Percentiles rank a stretch among this genome's conserved stretches.
Conservation (phyloP, 2,329 filamentous ascomycete genomes). For the Calycina herbarum region DNA sequence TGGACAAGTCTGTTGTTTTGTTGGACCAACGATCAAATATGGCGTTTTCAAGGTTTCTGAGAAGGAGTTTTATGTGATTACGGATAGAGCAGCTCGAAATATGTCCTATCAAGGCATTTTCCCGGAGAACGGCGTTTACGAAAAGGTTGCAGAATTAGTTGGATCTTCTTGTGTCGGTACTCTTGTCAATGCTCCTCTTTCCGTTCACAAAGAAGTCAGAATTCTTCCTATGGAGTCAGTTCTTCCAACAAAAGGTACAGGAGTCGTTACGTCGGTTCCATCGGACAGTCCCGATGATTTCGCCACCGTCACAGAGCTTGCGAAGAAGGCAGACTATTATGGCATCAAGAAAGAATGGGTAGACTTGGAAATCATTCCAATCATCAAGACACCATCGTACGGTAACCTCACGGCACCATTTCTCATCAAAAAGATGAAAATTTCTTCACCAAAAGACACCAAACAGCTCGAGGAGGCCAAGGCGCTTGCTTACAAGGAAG, state of each 20-base stretch:
- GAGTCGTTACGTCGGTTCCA: conserved; percentile 92
- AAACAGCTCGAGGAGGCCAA: conserved; percentile 92
- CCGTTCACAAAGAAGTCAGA: conserved; percentile 77
- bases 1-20: conserved; percentile 93
- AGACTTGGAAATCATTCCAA: conserved; percentile 81
- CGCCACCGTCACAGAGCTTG: conserved; percentile 81
- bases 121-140: conserved; percentile 71
- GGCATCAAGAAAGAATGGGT: conserved; percentile 97
- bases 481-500: conserved; percentile 94
- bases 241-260: conserved; percentile 89
- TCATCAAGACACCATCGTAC: conserved; percentile 86
- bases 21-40: conserved; percentile 86
- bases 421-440: conserved; percentile 91
- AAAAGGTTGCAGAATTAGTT: conserved; percentile 71
- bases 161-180: conserved; percentile 85
- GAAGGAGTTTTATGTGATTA: conserved; percentile 81
- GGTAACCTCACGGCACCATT: conserved; percentile 81
- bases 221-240: conserved; percentile 96
- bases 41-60: conserved; percentile 79
- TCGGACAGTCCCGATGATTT: conserved; percentile 96
- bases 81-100: conserved; percentile 81
- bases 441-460: conserved; percentile 91
- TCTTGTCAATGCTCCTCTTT: conserved; percentile 86
- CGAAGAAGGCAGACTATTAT: conserved; percentile 95
- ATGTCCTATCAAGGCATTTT: conserved; percentile 95